Evolutionary conservation across 2,329 filamentous ascomycete species (phyloP), one percentile per base, ranked within the genome.

Genomic region (Hypocreales sp.): DNA sequence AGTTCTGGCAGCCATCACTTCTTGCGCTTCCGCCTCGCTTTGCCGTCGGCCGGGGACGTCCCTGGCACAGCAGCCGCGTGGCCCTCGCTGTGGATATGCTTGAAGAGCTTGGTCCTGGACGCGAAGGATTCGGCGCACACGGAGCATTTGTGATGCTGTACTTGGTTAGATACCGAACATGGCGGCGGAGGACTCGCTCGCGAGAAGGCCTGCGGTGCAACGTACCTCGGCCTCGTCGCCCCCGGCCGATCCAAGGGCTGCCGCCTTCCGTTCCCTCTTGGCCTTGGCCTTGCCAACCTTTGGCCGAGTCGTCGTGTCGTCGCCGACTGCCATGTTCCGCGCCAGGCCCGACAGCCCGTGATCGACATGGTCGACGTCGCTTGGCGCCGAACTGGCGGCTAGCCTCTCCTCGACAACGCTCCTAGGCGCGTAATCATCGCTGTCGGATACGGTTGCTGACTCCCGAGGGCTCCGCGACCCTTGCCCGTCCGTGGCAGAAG

Each of bases 31-130:
- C 53, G 60, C 36, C 51, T 58, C 19, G 40, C 36, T 4, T 42
- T 32, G 4, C 22, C 19, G 14, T 15, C 12, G 15, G 17, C 28
- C n/a, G 31, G 24, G 11, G 17, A 26, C 32, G 25, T 18, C 29
- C 31, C 36, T 45, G 38, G 16, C 15, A 57, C 45, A 3, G 58
- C 57, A 17, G 71, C 67, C 5, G 75, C 78, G 53, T 90, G 80
- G 8, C 56, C 56, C 12, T 67, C 52, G 8, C 73, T 65, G 35
- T 71, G 68, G 31, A 90, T 62, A 48, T 92, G 83, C 28, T 67
- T 58, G 46, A 87, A 87, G 12, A 92, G 52, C 37, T 72, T 73
- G 5, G 69, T 78, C 38, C 72, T 76, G 2, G 77, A 82, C 0
- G 67, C 36, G 30, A 68, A 71, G 1, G 32, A 35, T 31, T 53